A percentile compares a stretch with the other conserved stretches of the same genome.
Evolutionary conservation across 2,329 filamentous ascomycete species (phyloP).

Genomic region (Curvularia hawaiiensis): DNA sequence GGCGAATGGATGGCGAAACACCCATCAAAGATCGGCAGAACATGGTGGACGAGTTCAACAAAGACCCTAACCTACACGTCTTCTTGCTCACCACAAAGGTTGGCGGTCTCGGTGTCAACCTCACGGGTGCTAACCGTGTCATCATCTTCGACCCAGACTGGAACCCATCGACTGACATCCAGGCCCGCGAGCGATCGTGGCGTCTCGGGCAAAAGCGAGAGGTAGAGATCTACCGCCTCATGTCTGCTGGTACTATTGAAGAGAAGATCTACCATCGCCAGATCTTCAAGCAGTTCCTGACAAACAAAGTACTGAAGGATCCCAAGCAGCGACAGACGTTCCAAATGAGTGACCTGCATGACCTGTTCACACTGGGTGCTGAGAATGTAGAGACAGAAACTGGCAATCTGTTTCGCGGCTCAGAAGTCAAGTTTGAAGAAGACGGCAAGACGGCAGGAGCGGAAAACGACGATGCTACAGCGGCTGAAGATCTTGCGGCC

Average conservation of each 20-base stretch:
- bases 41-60: conserved; percentile 93
- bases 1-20: conserved; percentile 93
- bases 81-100: conserved; percentile 96
- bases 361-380: conserved; percentile 81
- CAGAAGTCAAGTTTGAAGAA: conserved; percentile 69
- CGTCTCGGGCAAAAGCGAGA: conserved; percentile 92
- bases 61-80: conserved; percentile 75
- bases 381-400: conserved; percentile 75
- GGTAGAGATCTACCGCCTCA: conserved; percentile 95
- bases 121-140: conserved; percentile 92
- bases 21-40: conserved; percentile 85
- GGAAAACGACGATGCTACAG: conserved; percentile 29
- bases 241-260: conserved; percentile 97
- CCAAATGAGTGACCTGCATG: conserved; percentile 86
- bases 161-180: conserved; percentile 96
- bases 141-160: conserved; percentile 99
- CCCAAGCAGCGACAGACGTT: conserved; percentile 93
- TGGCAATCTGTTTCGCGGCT: conserved; percentile 83
- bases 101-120: conserved; percentile 88
- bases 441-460: conserved; percentile 25
- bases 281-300: conserved; percentile 97
- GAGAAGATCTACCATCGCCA: conserved; percentile 99
- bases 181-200: conserved; percentile 95
- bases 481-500: conserved; percentile 35
- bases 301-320: conserved; percentile 93